These are phyloP conservation scores for Ogataea angusta DNA, from an alignment of 805 yeast species.

Conservation along the genomic window DNA sequence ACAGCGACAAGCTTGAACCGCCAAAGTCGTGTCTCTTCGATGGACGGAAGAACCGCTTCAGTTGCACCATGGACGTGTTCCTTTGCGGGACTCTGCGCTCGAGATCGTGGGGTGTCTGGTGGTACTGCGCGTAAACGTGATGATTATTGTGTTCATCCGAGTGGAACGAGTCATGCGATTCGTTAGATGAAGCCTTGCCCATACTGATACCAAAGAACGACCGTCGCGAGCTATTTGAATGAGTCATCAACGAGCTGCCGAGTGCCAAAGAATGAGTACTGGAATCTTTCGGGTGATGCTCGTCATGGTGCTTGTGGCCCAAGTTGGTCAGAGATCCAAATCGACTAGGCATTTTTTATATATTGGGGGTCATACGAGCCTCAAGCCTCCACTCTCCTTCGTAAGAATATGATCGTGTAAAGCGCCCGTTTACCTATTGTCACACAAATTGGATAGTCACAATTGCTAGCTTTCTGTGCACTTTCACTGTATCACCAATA, in stretches of 20 bases:
- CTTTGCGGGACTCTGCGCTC: constrained; percentile 10
- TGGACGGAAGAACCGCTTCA: constrained; percentile 71
- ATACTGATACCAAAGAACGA: constrained; percentile 30
- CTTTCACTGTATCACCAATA: neutral
- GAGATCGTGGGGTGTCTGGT: constrained; percentile 17
- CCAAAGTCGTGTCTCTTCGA: constrained; percentile 30
- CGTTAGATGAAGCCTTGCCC: constrained; percentile 31
- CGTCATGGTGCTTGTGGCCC: constrained; percentile 27
- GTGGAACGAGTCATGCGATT: constrained; percentile 25
- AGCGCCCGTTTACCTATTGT: neutral
- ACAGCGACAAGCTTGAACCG: constrained; percentile 25
- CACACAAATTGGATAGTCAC: neutral
- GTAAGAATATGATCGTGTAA: neutral
- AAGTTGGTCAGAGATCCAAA: constrained; percentile 25
- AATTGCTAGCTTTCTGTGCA: neutral
- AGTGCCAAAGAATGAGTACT: constrained; percentile 15
- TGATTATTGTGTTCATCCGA: constrained; percentile 27
- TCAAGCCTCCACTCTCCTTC: neutral
- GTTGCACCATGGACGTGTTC: constrained; percentile 58
- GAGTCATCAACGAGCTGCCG: constrained; percentile 23
- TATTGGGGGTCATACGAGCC: neutral
- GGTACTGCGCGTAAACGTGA: constrained; percentile 15
- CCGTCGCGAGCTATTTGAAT: constrained; percentile 24
- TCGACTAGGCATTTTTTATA: constrained; percentile 30
- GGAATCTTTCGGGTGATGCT: constrained; percentile 14